Conservation (phyloP, 257 asterid species). For the Verbena officinalis region DNA sequence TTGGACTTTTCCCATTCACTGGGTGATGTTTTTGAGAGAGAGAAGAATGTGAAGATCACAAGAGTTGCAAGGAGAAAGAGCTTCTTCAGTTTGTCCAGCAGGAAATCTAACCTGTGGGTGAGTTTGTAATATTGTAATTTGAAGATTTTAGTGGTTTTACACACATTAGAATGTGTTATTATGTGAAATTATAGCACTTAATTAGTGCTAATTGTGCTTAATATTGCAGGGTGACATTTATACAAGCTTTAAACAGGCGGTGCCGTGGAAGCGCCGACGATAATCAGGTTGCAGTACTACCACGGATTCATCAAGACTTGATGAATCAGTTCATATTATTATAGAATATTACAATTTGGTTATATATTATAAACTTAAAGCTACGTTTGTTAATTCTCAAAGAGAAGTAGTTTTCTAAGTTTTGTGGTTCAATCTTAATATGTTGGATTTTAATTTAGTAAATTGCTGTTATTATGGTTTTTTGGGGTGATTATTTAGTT, state of each 20-base stretch:
- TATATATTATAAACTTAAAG: no score
- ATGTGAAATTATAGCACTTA: background rate
- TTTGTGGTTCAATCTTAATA: no score
- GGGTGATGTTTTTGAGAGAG: slow-evolving; percentile 34
- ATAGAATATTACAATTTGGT: no score
- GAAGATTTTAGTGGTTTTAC: background rate
- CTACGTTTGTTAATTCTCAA: no score
- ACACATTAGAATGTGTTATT: no score
- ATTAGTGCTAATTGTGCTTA: no score
- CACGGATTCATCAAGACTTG: no score
- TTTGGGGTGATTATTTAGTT: no score
- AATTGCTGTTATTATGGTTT: no score
- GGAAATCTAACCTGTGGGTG: slow-evolving; percentile 54
- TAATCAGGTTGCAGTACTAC: background rate
- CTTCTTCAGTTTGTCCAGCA: slow-evolving; percentile 47
- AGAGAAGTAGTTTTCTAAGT: no score
- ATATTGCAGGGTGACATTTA: slow-evolving; percentile 53
- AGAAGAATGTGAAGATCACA: slow-evolving; percentile 37
- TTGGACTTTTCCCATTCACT: slow-evolving; percentile 34
- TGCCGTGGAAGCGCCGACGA: slow-evolving; percentile 57
- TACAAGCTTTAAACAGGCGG: slow-evolving; percentile 57
- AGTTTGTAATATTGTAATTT: slow-evolving; percentile 7
- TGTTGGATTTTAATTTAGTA: no score
- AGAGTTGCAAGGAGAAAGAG: slow-evolving; percentile 51
- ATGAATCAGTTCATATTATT: no score